These are phyloP conservation scores for Candida verbasci DNA, from an alignment of 805 yeast species.

Conservation along the genomic window DNA sequence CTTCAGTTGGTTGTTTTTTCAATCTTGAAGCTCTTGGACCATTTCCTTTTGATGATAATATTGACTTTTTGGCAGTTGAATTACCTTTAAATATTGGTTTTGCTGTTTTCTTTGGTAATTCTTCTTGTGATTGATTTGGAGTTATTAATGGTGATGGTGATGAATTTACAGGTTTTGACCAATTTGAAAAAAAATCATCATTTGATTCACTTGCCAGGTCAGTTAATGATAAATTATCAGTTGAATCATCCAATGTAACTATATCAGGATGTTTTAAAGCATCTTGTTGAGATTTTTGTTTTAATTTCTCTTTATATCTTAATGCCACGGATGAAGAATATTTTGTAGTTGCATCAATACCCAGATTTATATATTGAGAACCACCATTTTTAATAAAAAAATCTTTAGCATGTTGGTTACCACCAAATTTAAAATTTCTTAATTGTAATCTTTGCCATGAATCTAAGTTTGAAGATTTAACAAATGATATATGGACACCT, in stretches of 20 bases:
- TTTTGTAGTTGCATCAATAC: conserved; percentile 63
- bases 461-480: conserved; percentile 86
- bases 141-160: conserved; percentile 48
- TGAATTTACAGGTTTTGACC: conserved; percentile 74
- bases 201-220: conserved; percentile 36
- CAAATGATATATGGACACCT: conserved; percentile 96
- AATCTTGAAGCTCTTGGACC: conserved; percentile 53
- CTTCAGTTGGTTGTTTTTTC: conserved; percentile 47
- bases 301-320: conserved; percentile 76
- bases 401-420: conserved; percentile 82
- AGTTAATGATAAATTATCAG: conserved; percentile 18
- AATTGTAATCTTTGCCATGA: conserved; percentile 91
- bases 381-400: conserved; percentile 86
- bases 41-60: conserved; percentile 49
- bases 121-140: conserved; percentile 38
- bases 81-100: conserved; percentile 14
- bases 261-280: conserved; percentile 67
- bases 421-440: conserved; percentile 91
- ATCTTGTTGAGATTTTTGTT: conserved; percentile 63
- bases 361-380: conserved; percentile 51
- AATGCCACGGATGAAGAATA: conserved; percentile 79
- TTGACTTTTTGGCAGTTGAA: conserved; percentile 24
- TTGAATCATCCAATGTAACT: conserved; percentile 56
- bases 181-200: conserved; percentile 88
- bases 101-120: conserved; percentile 22